Percentiles rank a stretch among this genome's conserved stretches.
Conservation (phyloP, 495 filamentous ascomycete species). For the Antarctomyces pellizariae region DNA sequence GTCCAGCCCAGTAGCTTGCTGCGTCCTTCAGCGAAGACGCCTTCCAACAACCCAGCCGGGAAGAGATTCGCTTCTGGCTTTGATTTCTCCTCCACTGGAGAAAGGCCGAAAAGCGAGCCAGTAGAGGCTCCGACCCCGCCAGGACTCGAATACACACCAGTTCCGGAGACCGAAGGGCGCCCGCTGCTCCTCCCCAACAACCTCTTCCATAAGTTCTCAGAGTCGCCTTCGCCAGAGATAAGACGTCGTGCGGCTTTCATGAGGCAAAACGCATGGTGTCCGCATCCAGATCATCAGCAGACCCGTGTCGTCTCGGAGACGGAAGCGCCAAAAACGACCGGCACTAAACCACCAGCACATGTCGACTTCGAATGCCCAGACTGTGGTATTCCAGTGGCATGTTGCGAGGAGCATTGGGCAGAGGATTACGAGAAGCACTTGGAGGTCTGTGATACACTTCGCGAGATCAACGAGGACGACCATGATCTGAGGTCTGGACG, state of each 20-base stretch:
- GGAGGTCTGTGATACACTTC: conserved; percentile 72
- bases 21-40: conserved; percentile 2
- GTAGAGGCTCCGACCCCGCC: conserved; percentile 5
- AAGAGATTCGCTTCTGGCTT: conserved; percentile 10
- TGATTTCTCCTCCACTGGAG: too few relatives aligned
- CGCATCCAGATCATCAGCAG: conserved; percentile 61
- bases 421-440: conserved; percentile 85
- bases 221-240: conserved; percentile 68
- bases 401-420: conserved; percentile 79
- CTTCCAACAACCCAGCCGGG: conserved; percentile 1
- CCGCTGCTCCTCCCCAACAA: conserved; percentile 50
- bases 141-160: conserved; percentile 7
- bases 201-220: conserved; percentile 78
- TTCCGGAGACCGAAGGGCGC: conserved; percentile 12
- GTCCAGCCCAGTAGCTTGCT: too few relatives aligned
- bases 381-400: conserved; percentile 85
- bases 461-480: conserved; percentile 92
- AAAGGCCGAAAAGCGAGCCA: conserved; percentile 8
- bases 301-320: conserved; percentile 35
- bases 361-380: conserved; percentile 89
- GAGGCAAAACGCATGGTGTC: conserved; percentile 73
- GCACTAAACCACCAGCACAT: conserved; percentile 38
- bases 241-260: conserved; percentile 70
- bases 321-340: conserved; percentile 36
- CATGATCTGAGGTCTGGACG: conserved; percentile 81